Evolutionary conservation across 164 flowering plant genomes (phyloP).

Genomic region (Brasenia schreberi): DNA sequence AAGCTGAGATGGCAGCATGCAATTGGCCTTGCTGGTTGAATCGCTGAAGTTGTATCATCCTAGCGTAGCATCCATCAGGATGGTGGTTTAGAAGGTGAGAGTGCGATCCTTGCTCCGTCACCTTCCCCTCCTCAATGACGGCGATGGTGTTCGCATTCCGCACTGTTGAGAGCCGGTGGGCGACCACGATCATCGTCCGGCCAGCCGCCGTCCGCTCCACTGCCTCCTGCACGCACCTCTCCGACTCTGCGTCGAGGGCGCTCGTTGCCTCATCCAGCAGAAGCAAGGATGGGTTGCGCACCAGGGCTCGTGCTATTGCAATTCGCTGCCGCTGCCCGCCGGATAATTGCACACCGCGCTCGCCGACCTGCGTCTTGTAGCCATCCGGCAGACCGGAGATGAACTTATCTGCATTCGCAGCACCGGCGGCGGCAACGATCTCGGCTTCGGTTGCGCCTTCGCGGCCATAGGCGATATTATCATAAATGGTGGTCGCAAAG

Average conservation of each 20-base stretch:
- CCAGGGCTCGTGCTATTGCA: constrained; percentile 78
- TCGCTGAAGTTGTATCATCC: constrained; percentile 87
- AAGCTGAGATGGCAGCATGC: neutral
- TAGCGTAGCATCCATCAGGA: constrained; percentile 81
- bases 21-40: constrained; percentile 25
- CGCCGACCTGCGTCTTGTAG: constrained; percentile 80
- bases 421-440: constrained; percentile 71
- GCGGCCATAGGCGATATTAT: constrained; percentile 81
- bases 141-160: constrained; percentile 81
- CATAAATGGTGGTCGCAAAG: constrained; percentile 66
- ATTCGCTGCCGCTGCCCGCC: constrained; percentile 98
- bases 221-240: constrained; percentile 77
- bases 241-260: constrained; percentile 92
- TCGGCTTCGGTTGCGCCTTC: constrained; percentile 62
- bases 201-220: constrained; percentile 69
- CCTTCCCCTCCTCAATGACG: constrained; percentile 92
- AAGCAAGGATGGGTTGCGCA: constrained; percentile 65
- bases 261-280: constrained; percentile 97
- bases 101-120: constrained; percentile 90
- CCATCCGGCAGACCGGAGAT: constrained; percentile 83
- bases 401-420: constrained; percentile 87
- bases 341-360: constrained; percentile 79
- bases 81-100: constrained; percentile 67
- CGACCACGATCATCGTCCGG: constrained; percentile 74
- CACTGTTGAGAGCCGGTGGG: constrained; percentile 82